Conservation (phyloP, 2,329 filamentous ascomycete species). For the Hypomyces rosellus region DNA sequence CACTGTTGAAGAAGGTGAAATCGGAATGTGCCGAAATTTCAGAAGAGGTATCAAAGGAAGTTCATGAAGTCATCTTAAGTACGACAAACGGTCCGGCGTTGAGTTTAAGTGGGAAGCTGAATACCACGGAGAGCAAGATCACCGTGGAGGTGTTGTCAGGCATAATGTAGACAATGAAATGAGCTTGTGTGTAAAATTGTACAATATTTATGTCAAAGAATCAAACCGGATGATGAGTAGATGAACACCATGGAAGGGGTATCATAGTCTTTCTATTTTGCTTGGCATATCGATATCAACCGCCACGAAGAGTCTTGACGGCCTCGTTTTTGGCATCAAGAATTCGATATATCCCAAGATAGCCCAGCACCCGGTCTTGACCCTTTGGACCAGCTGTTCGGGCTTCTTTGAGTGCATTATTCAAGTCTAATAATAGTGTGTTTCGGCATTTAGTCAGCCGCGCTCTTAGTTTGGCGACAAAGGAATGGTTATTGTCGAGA, state of each 20-base stretch:
- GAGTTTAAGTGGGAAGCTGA: slow-evolving; percentile 76
- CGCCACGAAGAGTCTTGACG: slow-evolving; percentile 40
- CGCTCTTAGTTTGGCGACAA: slow-evolving; percentile 47
- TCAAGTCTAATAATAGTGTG: slow-evolving; percentile 50
- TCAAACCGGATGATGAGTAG: too few species aligned
- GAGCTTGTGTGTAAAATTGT: slow-evolving; percentile 28
- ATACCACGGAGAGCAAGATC: slow-evolving; percentile 51
- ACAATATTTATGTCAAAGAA: slow-evolving; percentile 28
- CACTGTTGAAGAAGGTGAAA: slow-evolving; percentile 70
- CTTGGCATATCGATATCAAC: slow-evolving; percentile 14
- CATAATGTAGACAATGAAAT: slow-evolving; percentile 41
- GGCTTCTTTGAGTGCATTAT: slow-evolving; percentile 41
- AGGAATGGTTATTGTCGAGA: slow-evolving; percentile 42
- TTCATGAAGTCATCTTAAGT: slow-evolving; percentile 67
- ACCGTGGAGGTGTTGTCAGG: slow-evolving; percentile 46
- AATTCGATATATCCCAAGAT: slow-evolving; percentile 47
- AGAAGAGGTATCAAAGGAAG: slow-evolving; percentile 38
- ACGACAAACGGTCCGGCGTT: slow-evolving; percentile 83
- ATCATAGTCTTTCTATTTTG: slow-evolving; percentile 18
- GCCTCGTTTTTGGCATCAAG: slow-evolving; percentile 48
- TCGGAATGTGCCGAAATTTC: slow-evolving; percentile 69
- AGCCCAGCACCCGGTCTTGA: slow-evolving; percentile 41
- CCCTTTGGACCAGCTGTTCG: slow-evolving; percentile 37
- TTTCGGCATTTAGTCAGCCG: slow-evolving; percentile 48
- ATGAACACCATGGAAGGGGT: slow-evolving; percentile 16